Evolutionary conservation across 1,284 basidiomycete species (phyloP), one percentile per base, ranked within the genome.

Genomic region (Papiliotrema flavescens): DNA sequence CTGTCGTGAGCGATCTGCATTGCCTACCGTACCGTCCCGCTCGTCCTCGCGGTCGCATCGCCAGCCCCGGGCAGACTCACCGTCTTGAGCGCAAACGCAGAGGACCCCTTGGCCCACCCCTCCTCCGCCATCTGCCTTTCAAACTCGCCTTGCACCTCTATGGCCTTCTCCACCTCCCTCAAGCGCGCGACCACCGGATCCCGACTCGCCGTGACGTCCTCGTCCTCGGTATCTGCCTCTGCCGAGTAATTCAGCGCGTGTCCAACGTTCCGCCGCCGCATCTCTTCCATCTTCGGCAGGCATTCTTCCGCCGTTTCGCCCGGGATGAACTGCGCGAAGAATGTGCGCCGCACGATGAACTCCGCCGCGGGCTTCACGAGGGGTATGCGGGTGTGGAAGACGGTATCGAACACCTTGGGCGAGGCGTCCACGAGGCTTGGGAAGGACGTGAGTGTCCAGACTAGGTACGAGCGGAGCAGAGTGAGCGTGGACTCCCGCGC

Each of bases 321-420:
- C 1, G 90, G 90, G 8, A 94, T 90, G 66, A 95, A 96, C 66
- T 80, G 77, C 47, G 83, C 79, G 69, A 94, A 96, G 79, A 96
- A 96, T 2, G 93, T 94, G 24, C 80, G 76, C 42, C 89, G 81
- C 11, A 95, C 85, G 56, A 89, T 70, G 7, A 79, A 80, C 69
- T 91, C 85, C 2, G 87, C 85, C 40, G 89, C 60, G 47, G 82
- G 77, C 55, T 79, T 82, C 1, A 93, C 56, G 3, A 84, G 82
- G 1, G 92, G 90, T 13, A 90, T 76, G 15, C 63, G 59, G 3
- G 71, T 65, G 50, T 80, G 79, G 1, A 82, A 79, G 34, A 88
- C 71, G 1, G 80, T 68, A 22, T 81, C 76, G 44, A 96, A 80
- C 17, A 95, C 76, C 34, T 75, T 70, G 0, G 90, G 90, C 0